Percentiles rank a stretch among this genome's conserved stretches.
These are phyloP conservation scores for Bacidia gigantensis DNA, from an alignment of 495 filamentous ascomycete genomes.

Conservation along the genomic window DNA sequence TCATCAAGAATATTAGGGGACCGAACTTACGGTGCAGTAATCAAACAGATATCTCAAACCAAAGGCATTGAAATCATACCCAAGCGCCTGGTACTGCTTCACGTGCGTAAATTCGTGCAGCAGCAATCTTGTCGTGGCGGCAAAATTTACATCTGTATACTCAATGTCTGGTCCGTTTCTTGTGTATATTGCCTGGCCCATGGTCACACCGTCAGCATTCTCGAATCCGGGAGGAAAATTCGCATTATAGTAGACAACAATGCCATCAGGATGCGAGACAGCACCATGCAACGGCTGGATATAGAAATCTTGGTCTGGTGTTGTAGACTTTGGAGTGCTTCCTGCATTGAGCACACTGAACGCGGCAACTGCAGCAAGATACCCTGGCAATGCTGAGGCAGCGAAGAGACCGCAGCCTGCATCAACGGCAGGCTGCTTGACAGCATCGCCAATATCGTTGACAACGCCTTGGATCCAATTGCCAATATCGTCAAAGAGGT, in stretches of 20 bases:
- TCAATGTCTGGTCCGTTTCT: neutral
- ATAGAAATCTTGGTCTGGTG: neutral
- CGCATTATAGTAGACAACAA: neutral
- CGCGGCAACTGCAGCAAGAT: neutral
- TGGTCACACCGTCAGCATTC: neutral
- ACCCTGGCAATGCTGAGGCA: neutral
- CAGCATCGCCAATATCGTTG: too few relatives aligned
- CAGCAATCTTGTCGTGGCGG: neutral
- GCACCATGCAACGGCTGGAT: neutral
- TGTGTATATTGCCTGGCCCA: neutral
- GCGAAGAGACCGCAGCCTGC: neutral
- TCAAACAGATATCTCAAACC: neutral
- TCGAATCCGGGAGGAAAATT: neutral
- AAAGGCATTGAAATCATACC: neutral
- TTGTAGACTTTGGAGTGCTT: neutral
- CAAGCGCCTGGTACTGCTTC: neutral
- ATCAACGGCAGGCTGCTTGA: neutral
- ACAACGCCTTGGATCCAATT: neutral
- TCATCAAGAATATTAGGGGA: too few relatives aligned
- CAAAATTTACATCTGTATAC: neutral
- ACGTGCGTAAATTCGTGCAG: neutral
- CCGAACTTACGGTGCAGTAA: neutral
- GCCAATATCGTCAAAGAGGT: neutral
- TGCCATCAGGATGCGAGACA: neutral
- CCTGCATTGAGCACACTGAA: neutral